These are phyloP conservation scores for Triticum monococcum DNA, from an alignment of 176 grass and related monocot genomes.

Conservation along the genomic window DNA sequence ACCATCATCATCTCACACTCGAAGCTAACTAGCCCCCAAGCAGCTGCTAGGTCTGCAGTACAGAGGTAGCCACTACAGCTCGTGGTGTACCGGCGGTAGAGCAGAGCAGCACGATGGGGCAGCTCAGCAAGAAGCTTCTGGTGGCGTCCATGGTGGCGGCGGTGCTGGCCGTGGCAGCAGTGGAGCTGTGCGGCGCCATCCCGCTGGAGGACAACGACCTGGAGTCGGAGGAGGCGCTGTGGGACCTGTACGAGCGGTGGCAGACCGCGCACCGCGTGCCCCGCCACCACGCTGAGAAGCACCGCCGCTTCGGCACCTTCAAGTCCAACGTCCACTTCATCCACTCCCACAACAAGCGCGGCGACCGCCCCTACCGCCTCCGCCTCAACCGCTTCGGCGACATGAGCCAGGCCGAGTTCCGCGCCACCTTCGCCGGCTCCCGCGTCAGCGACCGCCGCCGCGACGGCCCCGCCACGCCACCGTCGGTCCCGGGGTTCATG, in stretches of 20 bases:
- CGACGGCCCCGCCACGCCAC: neutral
- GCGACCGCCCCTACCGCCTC: slow-evolving; percentile 53
- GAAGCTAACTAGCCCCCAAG: neutral
- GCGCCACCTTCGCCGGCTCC: slow-evolving; percentile 41
- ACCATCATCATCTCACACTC: slow-evolving; percentile 27
- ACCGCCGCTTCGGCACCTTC: slow-evolving; percentile 65
- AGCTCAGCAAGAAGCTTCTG: slow-evolving; percentile 3
- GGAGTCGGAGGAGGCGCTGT: slow-evolving; percentile 58
- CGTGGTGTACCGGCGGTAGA: neutral
- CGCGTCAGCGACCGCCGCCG: slow-evolving; percentile 34
- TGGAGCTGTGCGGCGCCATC: slow-evolving; percentile 40
- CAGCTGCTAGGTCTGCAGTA: too few relatives aligned
- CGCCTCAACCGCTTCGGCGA: slow-evolving; percentile 78
- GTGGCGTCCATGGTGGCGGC: slow-evolving; percentile 24
- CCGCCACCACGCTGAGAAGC: slow-evolving; percentile 55
- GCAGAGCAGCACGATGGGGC: slow-evolving; percentile 15
- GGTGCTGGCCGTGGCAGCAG: neutral
- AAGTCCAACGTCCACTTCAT: slow-evolving; percentile 75
- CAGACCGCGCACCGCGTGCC: slow-evolving; percentile 51
- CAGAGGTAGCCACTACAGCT: neutral
- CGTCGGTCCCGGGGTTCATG: slow-evolving; percentile 47
- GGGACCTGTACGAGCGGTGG: slow-evolving; percentile 79
- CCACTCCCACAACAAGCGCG: slow-evolving; percentile 68
- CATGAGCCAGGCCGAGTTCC: slow-evolving; percentile 59
- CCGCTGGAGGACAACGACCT: slow-evolving; percentile 63